phyloP scores from a whole-genome alignment of 371 early-diverging fungal species.

The Thermomucor indicae-seudaticae region DNA sequence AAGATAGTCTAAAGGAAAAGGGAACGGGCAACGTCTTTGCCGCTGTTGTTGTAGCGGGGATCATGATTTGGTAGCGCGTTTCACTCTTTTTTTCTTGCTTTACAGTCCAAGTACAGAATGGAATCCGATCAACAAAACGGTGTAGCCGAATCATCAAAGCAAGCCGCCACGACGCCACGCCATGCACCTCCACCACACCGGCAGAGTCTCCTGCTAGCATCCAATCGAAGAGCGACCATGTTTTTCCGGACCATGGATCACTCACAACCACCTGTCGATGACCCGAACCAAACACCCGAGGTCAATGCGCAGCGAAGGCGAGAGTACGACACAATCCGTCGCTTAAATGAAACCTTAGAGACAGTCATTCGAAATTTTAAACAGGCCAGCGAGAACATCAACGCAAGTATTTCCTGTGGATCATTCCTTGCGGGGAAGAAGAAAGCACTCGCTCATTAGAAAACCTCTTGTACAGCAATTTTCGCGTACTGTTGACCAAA shows the following conservation, averaged over 20 bases:
- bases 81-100: too few relatives aligned
- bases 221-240: slow-evolving; percentile 16
- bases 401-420: slow-evolving; percentile 3
- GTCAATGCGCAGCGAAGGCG: slow-evolving; percentile 20
- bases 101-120: too few relatives aligned
- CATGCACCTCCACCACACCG: slow-evolving; percentile 4
- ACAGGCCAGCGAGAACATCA: slow-evolving; percentile 11
- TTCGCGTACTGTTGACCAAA: slow-evolving; percentile 24
- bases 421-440: not conserved
- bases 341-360: slow-evolving; percentile 24
- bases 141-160: too few relatives aligned
- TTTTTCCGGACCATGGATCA: slow-evolving; percentile 12
- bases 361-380: slow-evolving; percentile 18
- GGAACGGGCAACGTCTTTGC: too few relatives aligned
- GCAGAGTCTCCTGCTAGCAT: slow-evolving; percentile 10
- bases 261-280: slow-evolving; percentile 17
- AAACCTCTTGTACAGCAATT: slow-evolving; percentile 15
- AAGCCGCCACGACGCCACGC: not conserved
- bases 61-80: too few relatives aligned
- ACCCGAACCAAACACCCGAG: slow-evolving; percentile 26
- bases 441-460: not conserved
- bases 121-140: too few relatives aligned
- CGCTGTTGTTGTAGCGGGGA: too few relatives aligned
- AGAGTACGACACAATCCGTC: slow-evolving; percentile 25
- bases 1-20: too few relatives aligned